phyloP scores from a whole-genome alignment of 805 yeast species.

The Saccharomyces mikatae region DNA sequence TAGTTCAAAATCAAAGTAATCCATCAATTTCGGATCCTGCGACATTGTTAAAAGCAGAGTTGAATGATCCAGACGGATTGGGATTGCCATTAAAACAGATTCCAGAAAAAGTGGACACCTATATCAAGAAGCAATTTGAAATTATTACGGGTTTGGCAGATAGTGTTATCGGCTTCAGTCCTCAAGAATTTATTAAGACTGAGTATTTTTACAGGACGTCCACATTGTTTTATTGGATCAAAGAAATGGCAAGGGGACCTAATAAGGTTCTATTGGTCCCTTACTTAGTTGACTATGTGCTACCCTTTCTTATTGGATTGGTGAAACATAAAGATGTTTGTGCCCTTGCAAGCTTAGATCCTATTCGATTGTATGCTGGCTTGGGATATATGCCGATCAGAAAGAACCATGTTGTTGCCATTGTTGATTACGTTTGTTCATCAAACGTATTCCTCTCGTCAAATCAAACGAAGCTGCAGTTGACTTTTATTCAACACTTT shows the following conservation, averaged over 20 bases:
- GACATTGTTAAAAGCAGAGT: conserved; percentile 9
- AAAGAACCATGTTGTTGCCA: conserved; percentile 33
- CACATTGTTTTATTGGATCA: conserved; percentile 55
- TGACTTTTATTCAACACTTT: conserved; percentile 64
- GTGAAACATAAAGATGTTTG: conserved; percentile 73
- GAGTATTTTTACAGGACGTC: conserved; percentile 56
- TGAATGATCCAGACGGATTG: conserved; percentile 23
- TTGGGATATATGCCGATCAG: conserved; percentile 44
- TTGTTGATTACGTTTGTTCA: conserved; percentile 40
- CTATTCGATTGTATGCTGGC: conserved; percentile 39
- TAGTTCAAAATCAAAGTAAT: conserved; percentile 22
- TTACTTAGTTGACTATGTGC: conserved; percentile 41
- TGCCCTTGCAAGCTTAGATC: conserved; percentile 53
- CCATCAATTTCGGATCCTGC: conserved; percentile 14
- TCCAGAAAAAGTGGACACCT: conserved; percentile 28
- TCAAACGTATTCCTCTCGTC: conserved; percentile 35
- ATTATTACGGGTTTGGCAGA: conserved; percentile 36
- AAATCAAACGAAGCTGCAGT: conserved; percentile 57
- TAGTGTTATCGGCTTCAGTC: conserved; percentile 30
- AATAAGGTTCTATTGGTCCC: conserved; percentile 46
- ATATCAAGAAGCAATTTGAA: conserved; percentile 39
- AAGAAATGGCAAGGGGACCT: conserved; percentile 45
- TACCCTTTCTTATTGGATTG: conserved; percentile 63
- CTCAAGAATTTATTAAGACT: conserved; percentile 52
- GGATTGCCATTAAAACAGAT: conserved; percentile 30